phyloP scores from a whole-genome alignment of 2,329 filamentous ascomycete species.

The Didymella pomorum region DNA sequence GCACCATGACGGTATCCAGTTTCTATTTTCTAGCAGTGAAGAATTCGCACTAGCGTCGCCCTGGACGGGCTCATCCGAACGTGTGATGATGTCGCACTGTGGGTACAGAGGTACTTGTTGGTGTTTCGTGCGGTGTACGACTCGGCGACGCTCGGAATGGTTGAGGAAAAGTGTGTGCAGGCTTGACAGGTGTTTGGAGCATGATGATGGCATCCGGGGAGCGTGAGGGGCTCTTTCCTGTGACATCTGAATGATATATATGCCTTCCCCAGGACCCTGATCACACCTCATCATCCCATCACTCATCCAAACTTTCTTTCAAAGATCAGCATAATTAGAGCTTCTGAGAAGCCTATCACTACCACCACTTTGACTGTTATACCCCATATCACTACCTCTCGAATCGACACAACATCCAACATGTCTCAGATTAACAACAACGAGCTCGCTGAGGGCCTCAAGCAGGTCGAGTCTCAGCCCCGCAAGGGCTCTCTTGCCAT shows the following conservation, averaged over 20 bases:
- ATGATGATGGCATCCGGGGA: constrained; percentile 35
- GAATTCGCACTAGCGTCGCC: constrained; percentile 32
- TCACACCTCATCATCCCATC: constrained; percentile 19
- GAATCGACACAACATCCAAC: constrained; percentile 21
- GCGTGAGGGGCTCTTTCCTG: constrained; percentile 8
- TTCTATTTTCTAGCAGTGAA: constrained; percentile 38
- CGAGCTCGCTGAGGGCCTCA: constrained; percentile 58
- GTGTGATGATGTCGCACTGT: constrained; percentile 39
- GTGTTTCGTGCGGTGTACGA: constrained; percentile 26
- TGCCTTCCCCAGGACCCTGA: constrained; percentile 35
- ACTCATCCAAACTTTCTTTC: constrained; percentile 18
- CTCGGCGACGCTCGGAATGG: constrained; percentile 36
- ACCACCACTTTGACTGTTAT: constrained; percentile 1
- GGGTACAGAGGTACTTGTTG: constrained; percentile 41
- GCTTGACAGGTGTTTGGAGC: constrained; percentile 27
- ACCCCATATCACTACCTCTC: background rate
- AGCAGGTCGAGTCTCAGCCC: constrained; percentile 39
- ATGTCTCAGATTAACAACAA: constrained; percentile 69
- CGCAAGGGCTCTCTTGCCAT: constrained; percentile 44
- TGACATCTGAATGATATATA: constrained; percentile 37
- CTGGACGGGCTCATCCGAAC: constrained; percentile 29
- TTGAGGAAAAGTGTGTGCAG: constrained; percentile 27
- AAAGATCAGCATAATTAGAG: constrained; percentile 17
- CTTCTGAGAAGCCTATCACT: constrained; percentile 17
- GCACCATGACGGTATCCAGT: constrained; percentile 39